These are phyloP conservation scores for Daldinia caldariorum DNA, from an alignment of 495 filamentous ascomycete species.

Conservation along the genomic window DNA sequence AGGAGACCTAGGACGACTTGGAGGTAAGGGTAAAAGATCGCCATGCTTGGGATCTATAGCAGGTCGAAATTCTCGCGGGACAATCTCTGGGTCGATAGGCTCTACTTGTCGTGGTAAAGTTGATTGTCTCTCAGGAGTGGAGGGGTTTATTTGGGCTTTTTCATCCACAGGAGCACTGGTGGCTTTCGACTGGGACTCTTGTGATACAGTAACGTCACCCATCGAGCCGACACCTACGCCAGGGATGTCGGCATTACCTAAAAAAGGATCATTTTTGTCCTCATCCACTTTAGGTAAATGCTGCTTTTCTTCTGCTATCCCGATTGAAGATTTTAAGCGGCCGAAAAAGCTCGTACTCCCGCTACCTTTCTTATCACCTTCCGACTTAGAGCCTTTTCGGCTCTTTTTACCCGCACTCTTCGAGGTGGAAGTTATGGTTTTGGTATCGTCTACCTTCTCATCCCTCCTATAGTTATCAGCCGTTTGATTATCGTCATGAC, in stretches of 20 bases:
- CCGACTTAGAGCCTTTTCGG: constrained; percentile 43
- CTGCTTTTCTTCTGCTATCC: constrained; percentile 43
- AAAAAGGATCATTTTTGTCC: constrained; percentile 65
- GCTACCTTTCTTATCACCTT: constrained; percentile 47
- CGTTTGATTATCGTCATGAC: constrained; percentile 48
- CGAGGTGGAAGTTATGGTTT: constrained; percentile 54
- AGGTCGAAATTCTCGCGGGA: constrained; percentile 60
- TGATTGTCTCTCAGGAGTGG: constrained; percentile 31
- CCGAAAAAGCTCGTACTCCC: constrained; percentile 51
- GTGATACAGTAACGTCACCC: constrained; percentile 54
- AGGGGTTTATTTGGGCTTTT: constrained; percentile 27
- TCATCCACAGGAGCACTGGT: constrained; percentile 49
- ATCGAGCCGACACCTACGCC: constrained; percentile 68
- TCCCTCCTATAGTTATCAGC: constrained; percentile 37
- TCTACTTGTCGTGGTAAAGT: constrained; percentile 49
- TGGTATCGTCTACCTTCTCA: constrained; percentile 52
- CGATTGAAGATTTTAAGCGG: constrained; percentile 48
- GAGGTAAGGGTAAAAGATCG: constrained; percentile 65
- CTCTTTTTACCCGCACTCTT: constrained; percentile 34
- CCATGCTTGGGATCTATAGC: constrained; percentile 67
- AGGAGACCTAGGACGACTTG: constrained; percentile 61
- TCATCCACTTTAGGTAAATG: constrained; percentile 43
- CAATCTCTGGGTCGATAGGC: constrained; percentile 62
- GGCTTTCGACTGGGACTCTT: constrained; percentile 57
- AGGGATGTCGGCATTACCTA: constrained; percentile 69